Percentiles rank a stretch among this genome's conserved stretches.
These are phyloP conservation scores for Edaphochlamys debaryana DNA, from an alignment of 139 green algal genomes.

Conservation along the genomic window DNA sequence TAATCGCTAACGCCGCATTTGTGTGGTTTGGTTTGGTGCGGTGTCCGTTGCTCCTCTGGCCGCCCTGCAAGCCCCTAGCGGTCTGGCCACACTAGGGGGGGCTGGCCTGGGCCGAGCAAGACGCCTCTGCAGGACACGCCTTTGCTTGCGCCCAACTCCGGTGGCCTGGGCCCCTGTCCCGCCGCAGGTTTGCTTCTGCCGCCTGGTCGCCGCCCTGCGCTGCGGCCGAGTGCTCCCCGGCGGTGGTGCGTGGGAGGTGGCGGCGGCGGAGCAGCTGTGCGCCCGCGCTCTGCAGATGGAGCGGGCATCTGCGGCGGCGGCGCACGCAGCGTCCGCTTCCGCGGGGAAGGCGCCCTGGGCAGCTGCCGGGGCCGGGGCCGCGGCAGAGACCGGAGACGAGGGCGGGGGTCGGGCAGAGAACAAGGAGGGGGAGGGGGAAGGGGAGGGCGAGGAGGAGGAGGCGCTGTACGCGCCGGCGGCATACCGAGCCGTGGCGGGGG, in stretches of 20 bases:
- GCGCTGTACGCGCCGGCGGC: neutral
- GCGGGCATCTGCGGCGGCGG: neutral
- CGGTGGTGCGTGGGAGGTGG: constrained; percentile 23
- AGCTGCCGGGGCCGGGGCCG: neutral
- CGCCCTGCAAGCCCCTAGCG: neutral
- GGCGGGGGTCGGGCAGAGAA: neutral
- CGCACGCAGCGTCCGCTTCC: neutral
- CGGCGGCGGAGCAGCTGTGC: constrained; percentile 1
- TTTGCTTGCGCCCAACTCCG: neutral
- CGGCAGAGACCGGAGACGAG: neutral
- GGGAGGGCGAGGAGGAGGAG: neutral
- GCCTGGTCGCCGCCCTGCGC: constrained; percentile 14
- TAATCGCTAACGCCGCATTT: too few relatives aligned
- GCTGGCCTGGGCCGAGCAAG: too few relatives aligned
- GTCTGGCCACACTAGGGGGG: too few relatives aligned
- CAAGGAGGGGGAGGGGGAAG: neutral
- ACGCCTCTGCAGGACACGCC: too few relatives aligned
- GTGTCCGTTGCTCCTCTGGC: too few relatives aligned
- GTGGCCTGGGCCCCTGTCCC: neutral
- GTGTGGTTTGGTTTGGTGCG: too few relatives aligned
- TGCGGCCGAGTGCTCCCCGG: constrained; percentile 8
- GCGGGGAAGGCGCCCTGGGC: neutral
- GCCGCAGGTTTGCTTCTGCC: constrained; percentile 1
- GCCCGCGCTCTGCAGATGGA: neutral
- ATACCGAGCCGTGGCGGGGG: neutral